Evolutionary conservation across 192 early-diverging fungal genomes (phyloP).

Genomic region (Chytriomyces sp.): DNA sequence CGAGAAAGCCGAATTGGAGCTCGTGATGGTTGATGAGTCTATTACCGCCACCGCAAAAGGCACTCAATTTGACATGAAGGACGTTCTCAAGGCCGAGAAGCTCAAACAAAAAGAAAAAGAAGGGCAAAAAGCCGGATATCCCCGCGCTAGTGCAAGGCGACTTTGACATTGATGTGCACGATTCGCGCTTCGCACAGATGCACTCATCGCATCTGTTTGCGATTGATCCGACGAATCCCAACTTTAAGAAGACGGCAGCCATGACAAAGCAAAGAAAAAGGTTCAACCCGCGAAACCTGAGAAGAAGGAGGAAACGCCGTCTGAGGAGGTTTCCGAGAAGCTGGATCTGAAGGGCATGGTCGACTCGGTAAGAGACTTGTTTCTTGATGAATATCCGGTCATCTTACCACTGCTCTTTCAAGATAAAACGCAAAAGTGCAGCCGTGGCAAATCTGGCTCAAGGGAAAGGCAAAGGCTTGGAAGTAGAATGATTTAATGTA

Average conservation of each 20-base stretch:
- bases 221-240: conserved; percentile 93
- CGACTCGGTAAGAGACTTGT: conserved; percentile 50
- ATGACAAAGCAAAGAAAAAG: conserved; percentile 64
- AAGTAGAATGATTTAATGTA: conserved; percentile 17
- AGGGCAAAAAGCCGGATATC: conserved; percentile 34
- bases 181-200: conserved; percentile 83
- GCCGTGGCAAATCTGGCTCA: conserved; percentile 18
- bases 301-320: no score
- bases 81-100: conserved; percentile 86
- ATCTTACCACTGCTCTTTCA: not conserved
- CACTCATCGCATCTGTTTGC: conserved; percentile 86
- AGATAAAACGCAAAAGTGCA: conserved; percentile 42
- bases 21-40: conserved; percentile 80
- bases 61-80: conserved; percentile 83
- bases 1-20: conserved; percentile 74
- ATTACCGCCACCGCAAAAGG: conserved; percentile 57
- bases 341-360: conserved; percentile 59
- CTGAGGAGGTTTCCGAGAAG: no score
- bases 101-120: conserved; percentile 51
- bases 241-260: conserved; percentile 81
- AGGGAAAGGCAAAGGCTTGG: conserved; percentile 38
- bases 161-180: conserved; percentile 83
- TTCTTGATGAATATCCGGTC: not conserved
- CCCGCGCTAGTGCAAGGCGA: conserved; percentile 72
- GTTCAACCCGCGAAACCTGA: no score